These are phyloP conservation scores for Saururus chinensis DNA, from an alignment of 164 flowering plant genomes.

Conservation along the genomic window DNA sequence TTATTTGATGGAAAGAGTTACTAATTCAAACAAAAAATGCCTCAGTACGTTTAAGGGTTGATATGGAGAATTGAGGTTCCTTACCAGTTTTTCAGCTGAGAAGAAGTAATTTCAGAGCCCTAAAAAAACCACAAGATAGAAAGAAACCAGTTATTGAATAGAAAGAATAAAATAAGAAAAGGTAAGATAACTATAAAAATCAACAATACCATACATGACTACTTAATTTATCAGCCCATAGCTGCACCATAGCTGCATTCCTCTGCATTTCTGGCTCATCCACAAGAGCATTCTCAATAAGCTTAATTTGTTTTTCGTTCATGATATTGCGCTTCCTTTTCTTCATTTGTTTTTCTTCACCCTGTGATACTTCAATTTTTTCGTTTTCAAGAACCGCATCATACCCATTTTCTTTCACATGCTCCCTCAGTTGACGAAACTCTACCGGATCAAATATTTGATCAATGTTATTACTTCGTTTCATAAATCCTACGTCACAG, in stretches of 20 bases:
- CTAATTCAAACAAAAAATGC: background rate
- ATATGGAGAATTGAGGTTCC: slow-evolving; percentile 5
- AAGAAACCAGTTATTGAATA: slow-evolving; percentile 1
- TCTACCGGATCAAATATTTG: slow-evolving; percentile 28
- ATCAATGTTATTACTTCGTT: slow-evolving; percentile 35
- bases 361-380: slow-evolving; percentile 29
- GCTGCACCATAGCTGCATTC: slow-evolving; percentile 50
- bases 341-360: slow-evolving; percentile 56
- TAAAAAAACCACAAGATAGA: slow-evolving; percentile 25
- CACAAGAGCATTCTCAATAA: slow-evolving; percentile 70
- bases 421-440: slow-evolving; percentile 19
- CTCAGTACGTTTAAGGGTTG: background rate
- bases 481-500: slow-evolving; percentile 48
- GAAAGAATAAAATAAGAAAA: background rate
- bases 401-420: slow-evolving; percentile 22
- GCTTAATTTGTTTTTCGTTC: slow-evolving; percentile 64
- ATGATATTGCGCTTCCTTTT: slow-evolving; percentile 85
- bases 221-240: slow-evolving; percentile 81
- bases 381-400: slow-evolving; percentile 34
- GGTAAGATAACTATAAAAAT: background rate
- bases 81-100: slow-evolving; percentile 91
- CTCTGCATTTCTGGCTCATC: slow-evolving; percentile 95
- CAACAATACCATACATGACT: slow-evolving; percentile 39
- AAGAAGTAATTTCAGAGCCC: slow-evolving; percentile 86
- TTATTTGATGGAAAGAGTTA: background rate